These are phyloP conservation scores for Spongispora temasekensis DNA, from an alignment of 1,284 basidiomycete species.

Conservation along the genomic window DNA sequence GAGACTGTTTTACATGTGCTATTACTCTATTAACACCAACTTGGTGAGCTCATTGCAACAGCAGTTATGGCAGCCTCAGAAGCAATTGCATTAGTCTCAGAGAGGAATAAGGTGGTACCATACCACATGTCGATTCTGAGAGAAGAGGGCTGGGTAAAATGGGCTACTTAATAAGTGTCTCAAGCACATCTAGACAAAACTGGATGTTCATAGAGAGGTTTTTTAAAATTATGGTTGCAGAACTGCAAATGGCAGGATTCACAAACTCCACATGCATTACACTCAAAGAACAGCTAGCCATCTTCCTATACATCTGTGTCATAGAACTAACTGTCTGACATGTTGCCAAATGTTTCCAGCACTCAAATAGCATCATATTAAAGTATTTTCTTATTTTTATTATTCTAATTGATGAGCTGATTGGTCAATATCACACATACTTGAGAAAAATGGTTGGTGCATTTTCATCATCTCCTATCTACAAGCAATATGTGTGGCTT, in stretches of 20 bases:
- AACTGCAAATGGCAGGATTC: neutral
- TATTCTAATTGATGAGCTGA: too few relatives aligned
- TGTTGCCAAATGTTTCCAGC: slow-evolving; percentile 20
- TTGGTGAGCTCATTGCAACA: neutral
- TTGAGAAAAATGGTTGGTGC: neutral
- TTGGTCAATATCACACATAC: neutral
- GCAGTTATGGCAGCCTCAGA: neutral
- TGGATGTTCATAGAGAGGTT: slow-evolving; percentile 12
- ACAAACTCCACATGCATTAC: slow-evolving; percentile 1
- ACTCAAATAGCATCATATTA: slow-evolving; percentile 20
- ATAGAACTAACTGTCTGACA: slow-evolving; percentile 12
- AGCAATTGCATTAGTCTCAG: neutral
- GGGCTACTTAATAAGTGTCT: slow-evolving; percentile 22
- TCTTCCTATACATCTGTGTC: slow-evolving; percentile 19
- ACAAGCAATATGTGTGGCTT: neutral
- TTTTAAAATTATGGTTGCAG: neutral
- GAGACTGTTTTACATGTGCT: neutral
- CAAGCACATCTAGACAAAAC: slow-evolving; percentile 13
- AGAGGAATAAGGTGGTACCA: neutral
- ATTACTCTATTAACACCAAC: neutral
- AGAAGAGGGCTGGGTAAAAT: slow-evolving; percentile 16
- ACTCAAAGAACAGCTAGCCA: slow-evolving; percentile 17
- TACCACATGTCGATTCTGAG: slow-evolving; percentile 21
- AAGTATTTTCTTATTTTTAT: neutral
- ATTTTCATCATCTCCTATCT: neutral